phyloP scores from a whole-genome alignment of 2,329 filamentous ascomycete genomes.

The Arachnomyces sp. region DNA sequence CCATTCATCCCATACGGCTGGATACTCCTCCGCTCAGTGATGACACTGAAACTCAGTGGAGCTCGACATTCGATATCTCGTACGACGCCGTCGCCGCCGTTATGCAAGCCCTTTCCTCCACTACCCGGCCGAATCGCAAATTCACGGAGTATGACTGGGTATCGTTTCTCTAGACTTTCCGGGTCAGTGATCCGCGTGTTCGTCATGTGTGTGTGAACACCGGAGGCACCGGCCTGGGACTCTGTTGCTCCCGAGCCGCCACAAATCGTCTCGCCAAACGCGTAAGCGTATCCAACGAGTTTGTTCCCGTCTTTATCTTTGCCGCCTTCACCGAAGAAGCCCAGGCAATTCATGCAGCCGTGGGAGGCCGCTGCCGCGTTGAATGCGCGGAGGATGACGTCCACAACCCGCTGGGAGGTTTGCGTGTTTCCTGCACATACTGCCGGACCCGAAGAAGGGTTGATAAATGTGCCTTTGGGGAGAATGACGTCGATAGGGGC shows the following conservation, averaged over 20 bases:
- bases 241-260: constrained; percentile 71
- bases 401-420: constrained; percentile 71
- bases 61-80: constrained; percentile 79
- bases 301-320: constrained; percentile 49
- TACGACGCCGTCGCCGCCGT: constrained; percentile 68
- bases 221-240: constrained; percentile 66
- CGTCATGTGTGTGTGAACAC: constrained; percentile 80
- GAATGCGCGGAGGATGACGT: constrained; percentile 76
- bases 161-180: constrained; percentile 73
- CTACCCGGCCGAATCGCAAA: constrained; percentile 61
- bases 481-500: constrained; percentile 70
- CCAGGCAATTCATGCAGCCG: constrained; percentile 77
- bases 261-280: constrained; percentile 81
- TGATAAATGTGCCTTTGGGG: constrained; percentile 63
- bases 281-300: constrained; percentile 77
- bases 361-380: constrained; percentile 69
- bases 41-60: constrained; percentile 67
- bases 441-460: constrained; percentile 66
- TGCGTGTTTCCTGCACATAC: constrained; percentile 79
- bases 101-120: constrained; percentile 59
- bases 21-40: constrained; percentile 69
- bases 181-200: constrained; percentile 81
- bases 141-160: constrained; percentile 66
- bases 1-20: constrained; percentile 77
- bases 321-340: constrained; percentile 74